Evolutionary conservation across 2,329 filamentous ascomycete genomes (phyloP).

Genomic region (Diaporthe ampelina): DNA sequence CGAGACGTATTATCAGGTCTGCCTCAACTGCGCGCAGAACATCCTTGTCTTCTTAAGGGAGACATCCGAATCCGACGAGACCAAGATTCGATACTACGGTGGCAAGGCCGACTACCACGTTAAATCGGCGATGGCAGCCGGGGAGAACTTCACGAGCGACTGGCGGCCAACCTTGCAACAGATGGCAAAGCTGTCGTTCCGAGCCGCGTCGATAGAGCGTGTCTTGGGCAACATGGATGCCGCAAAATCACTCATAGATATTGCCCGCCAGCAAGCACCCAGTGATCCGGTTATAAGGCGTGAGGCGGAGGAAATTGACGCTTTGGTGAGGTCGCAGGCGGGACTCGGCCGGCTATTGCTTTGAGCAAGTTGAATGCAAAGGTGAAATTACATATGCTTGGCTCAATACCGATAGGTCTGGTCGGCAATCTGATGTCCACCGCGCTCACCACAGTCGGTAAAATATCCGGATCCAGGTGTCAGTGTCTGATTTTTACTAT

Average conservation of each 20-base stretch:
- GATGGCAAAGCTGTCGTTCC: conserved; percentile 32
- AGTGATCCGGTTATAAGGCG: conserved; percentile 14
- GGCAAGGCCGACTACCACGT: background rate
- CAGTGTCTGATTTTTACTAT: background rate
- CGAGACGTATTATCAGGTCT: conserved; percentile 30
- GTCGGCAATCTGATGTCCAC: background rate
- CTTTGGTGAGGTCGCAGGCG: conserved; percentile 9
- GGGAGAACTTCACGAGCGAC: background rate
- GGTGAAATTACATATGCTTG: background rate
- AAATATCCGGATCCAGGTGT: background rate
- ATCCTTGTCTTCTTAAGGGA: conserved; percentile 8
- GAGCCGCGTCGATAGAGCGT: conserved; percentile 25
- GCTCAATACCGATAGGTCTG: background rate
- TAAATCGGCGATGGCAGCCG: background rate
- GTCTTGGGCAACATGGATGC: conserved; percentile 10
- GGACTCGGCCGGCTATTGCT: conserved; percentile 30
- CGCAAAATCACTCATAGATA: background rate
- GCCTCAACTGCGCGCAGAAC: conserved; percentile 26
- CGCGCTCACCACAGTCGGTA: background rate
- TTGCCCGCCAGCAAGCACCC: conserved; percentile 11
- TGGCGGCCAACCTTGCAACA: conserved; percentile 32
- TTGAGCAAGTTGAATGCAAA: background rate
- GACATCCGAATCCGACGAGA: background rate
- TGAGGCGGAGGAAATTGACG: conserved; percentile 26
- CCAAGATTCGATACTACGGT: background rate